phyloP scores from a whole-genome alignment of 164 flowering plant species.

The Aristolochia fimbriata region DNA sequence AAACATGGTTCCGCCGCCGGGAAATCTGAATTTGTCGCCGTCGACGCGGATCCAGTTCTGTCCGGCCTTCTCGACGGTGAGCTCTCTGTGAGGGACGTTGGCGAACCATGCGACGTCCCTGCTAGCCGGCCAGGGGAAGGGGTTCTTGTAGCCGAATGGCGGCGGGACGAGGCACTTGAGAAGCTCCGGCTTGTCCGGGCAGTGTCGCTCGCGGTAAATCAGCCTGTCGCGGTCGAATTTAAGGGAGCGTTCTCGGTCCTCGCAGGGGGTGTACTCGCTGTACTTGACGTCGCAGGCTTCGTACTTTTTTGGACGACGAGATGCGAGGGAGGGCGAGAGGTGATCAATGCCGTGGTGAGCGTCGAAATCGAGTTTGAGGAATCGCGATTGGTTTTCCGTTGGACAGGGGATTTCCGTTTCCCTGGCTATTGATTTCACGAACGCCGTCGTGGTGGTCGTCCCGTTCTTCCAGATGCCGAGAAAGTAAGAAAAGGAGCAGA shows the following conservation, averaged over 20 bases:
- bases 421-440: neutral
- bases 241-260: constrained; percentile 55
- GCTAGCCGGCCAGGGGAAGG: constrained; percentile 84
- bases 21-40: constrained; percentile 69
- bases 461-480: constrained; percentile 39
- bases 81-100: constrained; percentile 77
- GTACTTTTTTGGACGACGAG: constrained; percentile 17
- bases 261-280: constrained; percentile 86
- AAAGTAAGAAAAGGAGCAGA: constrained; percentile 49
- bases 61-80: constrained; percentile 79
- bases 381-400: neutral
- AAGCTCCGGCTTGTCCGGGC: constrained; percentile 40
- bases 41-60: constrained; percentile 86
- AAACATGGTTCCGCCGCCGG: constrained; percentile 99
- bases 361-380: constrained; percentile 40
- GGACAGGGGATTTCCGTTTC: neutral
- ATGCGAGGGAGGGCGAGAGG: constrained; percentile 7
- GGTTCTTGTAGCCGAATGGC: constrained; percentile 58
- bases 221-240: constrained; percentile 42
- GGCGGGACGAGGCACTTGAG: constrained; percentile 72
- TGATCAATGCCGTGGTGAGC: constrained; percentile 47
- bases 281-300: constrained; percentile 42
- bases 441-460: neutral
- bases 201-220: constrained; percentile 76
- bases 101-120: constrained; percentile 72